These are phyloP conservation scores for Thuja plicata DNA, from an alignment of 83 land plant genomes.

Conservation along the genomic window DNA sequence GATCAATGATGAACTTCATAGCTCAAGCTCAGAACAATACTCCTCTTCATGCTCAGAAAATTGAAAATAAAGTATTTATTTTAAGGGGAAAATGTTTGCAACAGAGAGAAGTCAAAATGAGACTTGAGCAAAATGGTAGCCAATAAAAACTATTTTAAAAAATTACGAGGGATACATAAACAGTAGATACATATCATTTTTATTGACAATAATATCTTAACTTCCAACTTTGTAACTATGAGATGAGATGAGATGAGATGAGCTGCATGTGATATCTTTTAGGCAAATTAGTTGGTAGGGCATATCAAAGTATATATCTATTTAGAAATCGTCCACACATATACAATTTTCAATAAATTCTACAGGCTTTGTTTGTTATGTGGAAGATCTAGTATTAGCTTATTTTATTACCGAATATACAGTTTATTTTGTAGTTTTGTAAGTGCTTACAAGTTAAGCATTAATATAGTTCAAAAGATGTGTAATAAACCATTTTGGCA, in stretches of 20 bases:
- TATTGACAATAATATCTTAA: neutral
- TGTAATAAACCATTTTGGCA: too few relatives aligned
- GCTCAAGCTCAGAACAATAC: neutral
- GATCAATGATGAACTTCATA: neutral
- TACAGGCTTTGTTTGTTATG: neutral
- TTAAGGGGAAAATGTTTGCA: neutral
- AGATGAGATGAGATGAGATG: neutral
- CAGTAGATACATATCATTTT: neutral
- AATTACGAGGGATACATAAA: conserved; percentile 7
- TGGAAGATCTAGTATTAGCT: neutral
- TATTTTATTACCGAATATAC: too few relatives aligned
- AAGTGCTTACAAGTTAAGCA: neutral
- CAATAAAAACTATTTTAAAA: neutral
- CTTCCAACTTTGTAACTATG: neutral
- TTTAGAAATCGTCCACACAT: neutral
- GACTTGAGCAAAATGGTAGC: neutral
- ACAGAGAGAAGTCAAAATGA: neutral
- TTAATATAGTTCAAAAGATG: neutral
- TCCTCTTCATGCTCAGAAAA: neutral
- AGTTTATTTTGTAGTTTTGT: too few relatives aligned
- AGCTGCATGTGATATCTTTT: neutral
- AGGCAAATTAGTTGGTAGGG: neutral
- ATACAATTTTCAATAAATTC: neutral
- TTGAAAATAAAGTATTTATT: neutral
- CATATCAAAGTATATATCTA: neutral